A percentile compares a stretch with the other conserved stretches of the same genome.
These are phyloP conservation scores for Boletellus ananas DNA, from an alignment of 768 basidiomycete genomes.

Conservation along the genomic window DNA sequence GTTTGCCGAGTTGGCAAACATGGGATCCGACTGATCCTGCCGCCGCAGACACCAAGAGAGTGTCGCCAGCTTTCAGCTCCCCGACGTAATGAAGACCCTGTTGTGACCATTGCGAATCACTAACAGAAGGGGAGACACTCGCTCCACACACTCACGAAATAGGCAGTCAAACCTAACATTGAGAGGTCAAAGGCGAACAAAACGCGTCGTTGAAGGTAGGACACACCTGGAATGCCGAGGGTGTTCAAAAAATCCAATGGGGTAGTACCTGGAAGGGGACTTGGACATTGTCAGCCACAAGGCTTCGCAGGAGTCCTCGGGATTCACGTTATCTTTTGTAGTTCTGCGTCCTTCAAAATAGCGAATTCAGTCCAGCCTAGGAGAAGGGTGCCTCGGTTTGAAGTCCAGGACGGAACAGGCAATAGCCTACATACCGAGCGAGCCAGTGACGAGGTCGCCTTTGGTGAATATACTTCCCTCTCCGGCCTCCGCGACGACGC, in stretches of 20 bases:
- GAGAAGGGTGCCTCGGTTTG: neutral
- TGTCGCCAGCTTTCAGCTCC: slow-evolving; percentile 78
- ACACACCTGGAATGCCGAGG: slow-evolving; percentile 68
- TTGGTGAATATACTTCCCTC: slow-evolving; percentile 49
- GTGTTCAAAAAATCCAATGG: slow-evolving; percentile 78
- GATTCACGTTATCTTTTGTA: slow-evolving; percentile 56
- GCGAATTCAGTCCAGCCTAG: slow-evolving; percentile 79
- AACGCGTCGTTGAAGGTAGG: neutral
- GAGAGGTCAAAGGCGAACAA: neutral
- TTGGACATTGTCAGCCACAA: slow-evolving; percentile 21
- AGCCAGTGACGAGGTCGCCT: slow-evolving; percentile 69
- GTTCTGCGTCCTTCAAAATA: slow-evolving; percentile 49
- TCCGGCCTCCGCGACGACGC: slow-evolving; percentile 59
- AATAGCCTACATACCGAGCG: slow-evolving; percentile 46
- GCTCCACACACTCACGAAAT: slow-evolving; percentile 56
- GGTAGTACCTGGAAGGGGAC: slow-evolving; percentile 55
- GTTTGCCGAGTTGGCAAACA: slow-evolving; percentile 81
- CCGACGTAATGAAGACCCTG: slow-evolving; percentile 84
- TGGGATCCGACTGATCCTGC: slow-evolving; percentile 88
- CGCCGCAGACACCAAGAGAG: slow-evolving; percentile 82
- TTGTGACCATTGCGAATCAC: slow-evolving; percentile 1
- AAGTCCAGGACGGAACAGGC: neutral
- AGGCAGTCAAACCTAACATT: slow-evolving; percentile 76
- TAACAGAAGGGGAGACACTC: neutral
- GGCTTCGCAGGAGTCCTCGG: neutral